phyloP scores from a whole-genome alignment of 1,139 yeast genomes.

The Saccharomyces hybrid region DNA sequence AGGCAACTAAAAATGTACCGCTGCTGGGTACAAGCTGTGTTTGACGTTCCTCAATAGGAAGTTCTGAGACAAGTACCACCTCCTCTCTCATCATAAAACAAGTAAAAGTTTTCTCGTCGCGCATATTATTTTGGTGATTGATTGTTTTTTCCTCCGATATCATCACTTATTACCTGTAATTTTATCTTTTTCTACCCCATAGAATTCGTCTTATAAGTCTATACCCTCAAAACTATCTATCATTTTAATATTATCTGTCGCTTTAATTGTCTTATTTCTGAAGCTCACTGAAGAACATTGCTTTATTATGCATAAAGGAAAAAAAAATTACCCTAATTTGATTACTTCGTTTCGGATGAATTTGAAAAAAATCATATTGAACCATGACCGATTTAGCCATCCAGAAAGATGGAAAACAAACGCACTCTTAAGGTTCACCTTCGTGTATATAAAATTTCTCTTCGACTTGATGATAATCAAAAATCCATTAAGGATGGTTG shows the following conservation, averaged over 20 bases:
- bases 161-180: not conserved
- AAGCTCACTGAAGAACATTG: not conserved
- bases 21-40: conserved; percentile 93
- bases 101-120: not conserved
- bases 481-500: conserved; percentile 15
- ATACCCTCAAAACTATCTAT: not conserved
- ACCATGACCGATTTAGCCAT: not conserved
- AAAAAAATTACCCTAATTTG: not conserved
- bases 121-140: not conserved
- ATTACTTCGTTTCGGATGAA: not conserved
- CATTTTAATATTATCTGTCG: not conserved
- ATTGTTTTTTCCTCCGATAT: not conserved
- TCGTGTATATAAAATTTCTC: not conserved
- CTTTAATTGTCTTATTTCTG: not conserved
- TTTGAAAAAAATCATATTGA: not conserved
- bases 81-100: not conserved
- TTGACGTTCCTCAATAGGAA: conserved; percentile 38
- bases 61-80: not conserved
- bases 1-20: conserved; percentile 91
- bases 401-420: not conserved
- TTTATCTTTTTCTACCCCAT: not conserved
- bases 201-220: not conserved
- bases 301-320: not conserved
- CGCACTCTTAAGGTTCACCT: not conserved
- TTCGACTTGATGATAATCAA: conserved; percentile 14